These are phyloP conservation scores for Xylaria intraflava DNA, from an alignment of 495 filamentous ascomycete genomes.

Conservation along the genomic window DNA sequence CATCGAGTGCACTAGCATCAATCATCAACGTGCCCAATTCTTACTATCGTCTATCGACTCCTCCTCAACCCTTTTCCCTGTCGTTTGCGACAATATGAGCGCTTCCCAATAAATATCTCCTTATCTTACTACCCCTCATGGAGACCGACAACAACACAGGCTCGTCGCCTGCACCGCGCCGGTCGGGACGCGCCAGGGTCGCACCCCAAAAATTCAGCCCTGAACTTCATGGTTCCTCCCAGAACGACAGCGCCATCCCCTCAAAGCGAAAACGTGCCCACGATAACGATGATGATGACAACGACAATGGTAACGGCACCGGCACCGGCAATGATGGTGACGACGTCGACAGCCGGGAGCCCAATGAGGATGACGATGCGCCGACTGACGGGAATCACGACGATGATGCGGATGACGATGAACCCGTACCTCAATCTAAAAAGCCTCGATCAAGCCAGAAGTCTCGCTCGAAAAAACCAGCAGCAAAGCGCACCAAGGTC, in stretches of 20 bases:
- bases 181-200: conserved; percentile 75
- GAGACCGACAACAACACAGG: conserved; percentile 54
- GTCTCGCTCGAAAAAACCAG: conserved; percentile 48
- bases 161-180: conserved; percentile 50
- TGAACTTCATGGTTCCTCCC: conserved; percentile 31
- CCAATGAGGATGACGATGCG: conserved; percentile 43
- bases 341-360: conserved; percentile 50
- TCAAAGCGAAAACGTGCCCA: conserved; percentile 52
- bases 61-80: conserved; percentile 7
- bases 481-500: conserved; percentile 67
- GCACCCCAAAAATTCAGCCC: conserved; percentile 61
- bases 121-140: conserved; percentile 44
- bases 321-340: conserved; percentile 39
- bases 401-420: conserved; percentile 38
- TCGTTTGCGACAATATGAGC: conserved; percentile 11
- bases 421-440: conserved; percentile 21
- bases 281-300: conserved; percentile 41
- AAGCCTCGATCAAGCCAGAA: conserved; percentile 29
- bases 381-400: conserved; percentile 28
- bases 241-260: conserved; percentile 19
- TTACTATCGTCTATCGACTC: conserved; percentile 7
- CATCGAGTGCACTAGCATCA: background rate
- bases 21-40: conserved; percentile 9
- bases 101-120: conserved; percentile 19
- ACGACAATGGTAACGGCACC: conserved; percentile 37